phyloP scores from a whole-genome alignment of 345 rosid genomes.

The Pelargonium nanum region DNA sequence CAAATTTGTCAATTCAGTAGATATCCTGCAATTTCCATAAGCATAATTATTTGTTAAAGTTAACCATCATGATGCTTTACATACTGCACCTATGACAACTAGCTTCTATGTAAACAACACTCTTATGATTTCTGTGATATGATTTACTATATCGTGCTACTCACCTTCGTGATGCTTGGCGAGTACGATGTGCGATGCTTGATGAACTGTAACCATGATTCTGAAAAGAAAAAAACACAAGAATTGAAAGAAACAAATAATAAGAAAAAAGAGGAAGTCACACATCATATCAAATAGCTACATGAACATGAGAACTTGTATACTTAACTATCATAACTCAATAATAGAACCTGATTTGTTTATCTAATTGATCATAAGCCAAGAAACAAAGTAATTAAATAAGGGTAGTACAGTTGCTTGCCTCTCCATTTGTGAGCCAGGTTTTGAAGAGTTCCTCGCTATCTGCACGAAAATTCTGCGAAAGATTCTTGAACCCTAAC shows the following conservation, averaged over 20 bases:
- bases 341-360: neutral
- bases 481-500: conserved; percentile 46
- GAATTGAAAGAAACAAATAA: neutral
- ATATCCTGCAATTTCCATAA: conserved; percentile 27
- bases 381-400: neutral
- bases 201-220: conserved; percentile 34
- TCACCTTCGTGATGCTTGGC: conserved; percentile 56
- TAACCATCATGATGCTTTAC: neutral
- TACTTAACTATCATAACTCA: neutral
- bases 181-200: conserved; percentile 36
- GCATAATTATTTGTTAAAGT: too few species aligned
- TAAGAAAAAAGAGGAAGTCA: neutral
- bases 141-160: conserved; percentile 3
- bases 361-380: neutral
- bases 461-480: conserved; percentile 43
- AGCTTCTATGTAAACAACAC: neutral
- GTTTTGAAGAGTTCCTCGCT: conserved; percentile 71
- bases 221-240: conserved; percentile 21
- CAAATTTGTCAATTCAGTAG: conserved; percentile 36
- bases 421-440: conserved; percentile 77
- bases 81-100: too few species aligned
- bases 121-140: neutral
- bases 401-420: conserved; percentile 20
- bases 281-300: too few species aligned
- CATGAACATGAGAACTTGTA: neutral